Evolutionary conservation across 345 rosid species (phyloP).

Genomic region (Salix purpurea): DNA sequence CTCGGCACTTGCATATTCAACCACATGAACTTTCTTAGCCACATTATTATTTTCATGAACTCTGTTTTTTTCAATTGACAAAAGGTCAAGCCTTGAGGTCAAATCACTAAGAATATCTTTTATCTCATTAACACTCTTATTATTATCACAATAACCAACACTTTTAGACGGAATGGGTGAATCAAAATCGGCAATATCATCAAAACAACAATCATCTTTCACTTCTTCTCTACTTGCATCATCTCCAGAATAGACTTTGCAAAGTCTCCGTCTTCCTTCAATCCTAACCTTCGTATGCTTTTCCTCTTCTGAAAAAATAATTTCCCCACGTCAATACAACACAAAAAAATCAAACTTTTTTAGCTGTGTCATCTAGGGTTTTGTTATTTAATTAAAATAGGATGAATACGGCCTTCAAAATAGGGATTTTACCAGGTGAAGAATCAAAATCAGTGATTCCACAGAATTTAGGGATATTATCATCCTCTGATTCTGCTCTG

Average conservation of each 20-base stretch:
- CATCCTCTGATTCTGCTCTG: slow-evolving; percentile 16
- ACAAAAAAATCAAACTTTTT: not conserved
- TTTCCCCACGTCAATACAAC: not conserved
- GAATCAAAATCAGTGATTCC: slow-evolving; percentile 55
- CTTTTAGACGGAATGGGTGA: slow-evolving; percentile 48
- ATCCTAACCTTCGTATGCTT: slow-evolving; percentile 42
- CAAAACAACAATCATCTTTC: slow-evolving; percentile 34
- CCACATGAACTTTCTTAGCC: slow-evolving; percentile 15
- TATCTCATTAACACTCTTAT: slow-evolving; percentile 44
- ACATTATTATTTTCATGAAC: slow-evolving; percentile 26
- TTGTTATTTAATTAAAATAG: not conserved
- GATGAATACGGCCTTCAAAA: not conserved
- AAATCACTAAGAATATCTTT: slow-evolving; percentile 73
- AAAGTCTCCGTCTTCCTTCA: slow-evolving; percentile 54
- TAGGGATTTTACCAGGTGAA: slow-evolving; percentile 31
- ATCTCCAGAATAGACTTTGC: slow-evolving; percentile 44
- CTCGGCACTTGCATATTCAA: slow-evolving; percentile 39
- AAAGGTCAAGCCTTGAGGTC: slow-evolving; percentile 65
- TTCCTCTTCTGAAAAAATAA: slow-evolving; percentile 29
- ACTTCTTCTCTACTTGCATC: slow-evolving; percentile 11
- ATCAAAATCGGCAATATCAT: slow-evolving; percentile 56
- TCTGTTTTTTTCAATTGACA: slow-evolving; percentile 65
- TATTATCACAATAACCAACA: slow-evolving; percentile 13
- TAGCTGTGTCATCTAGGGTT: no score
- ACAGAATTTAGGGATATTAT: slow-evolving; percentile 29